Evolutionary conservation across 257 asterid species (phyloP).

Genomic region (Scutellaria galericulata): DNA sequence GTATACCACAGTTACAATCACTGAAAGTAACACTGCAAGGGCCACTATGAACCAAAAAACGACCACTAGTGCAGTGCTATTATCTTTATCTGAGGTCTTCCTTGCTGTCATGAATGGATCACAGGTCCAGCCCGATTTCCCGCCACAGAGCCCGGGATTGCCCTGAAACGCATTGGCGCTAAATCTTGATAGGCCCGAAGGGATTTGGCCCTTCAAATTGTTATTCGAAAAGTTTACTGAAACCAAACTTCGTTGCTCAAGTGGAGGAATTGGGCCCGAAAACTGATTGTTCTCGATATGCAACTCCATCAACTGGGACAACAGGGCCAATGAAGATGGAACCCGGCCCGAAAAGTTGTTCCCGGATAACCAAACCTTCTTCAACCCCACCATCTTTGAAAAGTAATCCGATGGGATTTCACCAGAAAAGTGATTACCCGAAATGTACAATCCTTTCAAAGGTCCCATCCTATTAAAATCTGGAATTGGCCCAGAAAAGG

Average conservation of each 20-base stretch:
- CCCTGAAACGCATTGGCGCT: constrained; percentile 46
- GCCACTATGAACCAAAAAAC: constrained; percentile 29
- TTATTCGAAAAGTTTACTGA: constrained; percentile 60
- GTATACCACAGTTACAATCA: constrained; percentile 30
- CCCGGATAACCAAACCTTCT: constrained; percentile 62
- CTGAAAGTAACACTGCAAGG: constrained; percentile 20
- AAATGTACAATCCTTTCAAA: constrained; percentile 55
- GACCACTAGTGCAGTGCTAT: not conserved
- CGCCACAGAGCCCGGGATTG: constrained; percentile 68
- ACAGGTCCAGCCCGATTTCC: constrained; percentile 43
- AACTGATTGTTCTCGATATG: constrained; percentile 68
- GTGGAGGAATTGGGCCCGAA: constrained; percentile 60
- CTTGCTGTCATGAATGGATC: not conserved
- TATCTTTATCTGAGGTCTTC: not conserved
- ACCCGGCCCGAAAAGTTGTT: constrained; percentile 69
- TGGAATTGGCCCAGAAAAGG: constrained; percentile 71
- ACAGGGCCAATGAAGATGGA: constrained; percentile 49
- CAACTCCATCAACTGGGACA: constrained; percentile 53
- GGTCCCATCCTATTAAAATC: constrained; percentile 50
- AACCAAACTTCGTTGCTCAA: constrained; percentile 45
- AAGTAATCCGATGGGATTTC: constrained; percentile 64
- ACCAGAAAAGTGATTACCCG: constrained; percentile 66
- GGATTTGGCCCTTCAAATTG: constrained; percentile 65
- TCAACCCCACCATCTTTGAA: constrained; percentile 49
- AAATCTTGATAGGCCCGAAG: constrained; percentile 45